Evolutionary conservation across 805 yeast species (phyloP), one percentile per base, ranked within the genome.

Genomic region (Saturnispora silvae): DNA sequence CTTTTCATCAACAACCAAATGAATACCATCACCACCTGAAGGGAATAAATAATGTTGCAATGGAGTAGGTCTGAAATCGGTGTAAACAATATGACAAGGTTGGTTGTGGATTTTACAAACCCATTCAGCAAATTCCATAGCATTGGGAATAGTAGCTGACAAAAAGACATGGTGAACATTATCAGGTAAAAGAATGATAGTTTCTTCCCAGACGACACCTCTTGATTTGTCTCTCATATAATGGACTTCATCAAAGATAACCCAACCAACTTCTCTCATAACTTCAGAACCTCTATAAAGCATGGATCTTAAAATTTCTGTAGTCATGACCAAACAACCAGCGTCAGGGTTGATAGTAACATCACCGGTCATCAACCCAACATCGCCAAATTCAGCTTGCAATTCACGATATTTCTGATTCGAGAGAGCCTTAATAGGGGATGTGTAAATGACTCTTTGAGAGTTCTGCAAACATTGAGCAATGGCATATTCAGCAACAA

Each of bases 141-240:
- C 96, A 56, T 89, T 89, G 19, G 98, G 98, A 48, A 89, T 89
- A 1, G 98, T 89, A 34, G 97, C 97, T 10, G 96, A 84, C 28
- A 92, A 65, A 28, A 92, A 64, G 44, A 92, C 85, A 49, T 83
- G 81, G 52, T 89, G 89, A 41, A 92, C 92, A 54, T 92, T 96
- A 45, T 87, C 96, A 0, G 98, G 98, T 24, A 92, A 65, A 95
- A 92, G 85, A 48, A 92, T 92, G 43, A 92, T 92, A 17, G 92
- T 96, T 60, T 92, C 98, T 63, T 92, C 98, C 98, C 98, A 92
- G 3, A 92, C 98, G 11, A 92, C 98, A 52, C 98, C 98, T 58
- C 98, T 76, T 51, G 85, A 95, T 40, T 84, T 79, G 61, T 92
- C 98, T 56, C 92, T 92, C 44, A 92, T 96, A 54, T 92, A 92